Base-by-base conservation (phyloP, 345 rosid species). In the Diplotaxis tenuifolia region DNA sequence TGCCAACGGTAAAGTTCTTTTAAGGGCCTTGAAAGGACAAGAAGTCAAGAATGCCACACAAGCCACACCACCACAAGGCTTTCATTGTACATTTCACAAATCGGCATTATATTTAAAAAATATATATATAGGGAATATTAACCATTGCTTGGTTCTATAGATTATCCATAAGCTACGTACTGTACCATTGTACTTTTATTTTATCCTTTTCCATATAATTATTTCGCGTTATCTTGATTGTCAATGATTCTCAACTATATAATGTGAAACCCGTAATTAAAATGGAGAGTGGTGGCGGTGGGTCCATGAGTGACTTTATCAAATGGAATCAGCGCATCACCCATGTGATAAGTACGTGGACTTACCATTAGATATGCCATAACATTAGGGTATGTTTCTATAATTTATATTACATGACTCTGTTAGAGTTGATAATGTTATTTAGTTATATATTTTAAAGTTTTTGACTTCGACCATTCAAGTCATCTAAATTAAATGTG, bases 321-420 rank as follows among this genome's bases (percentile, higher is more conserved):
- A 75, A 71, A 38, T 54, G 65, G 70, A 72, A 25, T 25, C 38
- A 65, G 71, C 15, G 47, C 82, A 81, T 81, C 80, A 42, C 42
- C 89, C 93, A 86, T 86, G 87, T 86, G 89, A 79, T 67, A 69
- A 62, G 45, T 67, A 56, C 80, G 49, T 82, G 86, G 42, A 61
- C 68, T 27, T 45, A 74, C 87, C 92, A 57, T 63, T 63, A 80
- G 40, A 78, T 79, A 70, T 81, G 88, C 79, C 90, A 70, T 60
- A 32, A 53, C 32, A 52, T 29, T 45, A 58, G 89, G 83, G 60
- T 70, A 25, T 25, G 4, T 25, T 2, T 25, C 28, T 25, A 25
- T 25, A 25, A 25, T 25, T 25, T 25, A 25, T 25, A 25, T 25
- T 25, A 25, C 28, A 25, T 25, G 28, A 25, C 4, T 25, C 4